A percentile compares a stretch with the other conserved stretches of the same genome.
Conservation (phyloP, 2,329 filamentous ascomycete genomes). For the Sordariomycetes sp. region DNA sequence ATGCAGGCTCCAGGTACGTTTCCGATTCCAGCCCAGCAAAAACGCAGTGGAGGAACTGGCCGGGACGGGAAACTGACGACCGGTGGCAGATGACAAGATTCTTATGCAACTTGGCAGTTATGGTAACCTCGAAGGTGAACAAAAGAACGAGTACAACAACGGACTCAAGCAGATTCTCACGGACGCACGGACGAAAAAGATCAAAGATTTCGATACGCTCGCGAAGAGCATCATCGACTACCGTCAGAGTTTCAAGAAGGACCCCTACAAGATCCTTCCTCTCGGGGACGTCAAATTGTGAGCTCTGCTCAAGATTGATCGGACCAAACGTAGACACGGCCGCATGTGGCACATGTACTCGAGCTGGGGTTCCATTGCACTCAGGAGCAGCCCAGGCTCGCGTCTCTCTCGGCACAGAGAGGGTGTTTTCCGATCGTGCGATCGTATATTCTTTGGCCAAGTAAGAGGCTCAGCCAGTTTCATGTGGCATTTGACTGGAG, state of each 20-base stretch:
- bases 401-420: too few relatives aligned
- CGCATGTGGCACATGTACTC: too few relatives aligned
- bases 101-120: constrained; percentile 62
- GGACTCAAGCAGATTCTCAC: constrained; percentile 54
- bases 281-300: constrained; percentile 35
- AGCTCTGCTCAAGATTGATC: too few relatives aligned
- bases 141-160: constrained; percentile 51
- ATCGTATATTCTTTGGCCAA: too few relatives aligned
- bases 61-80: neutral
- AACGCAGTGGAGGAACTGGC: too few relatives aligned
- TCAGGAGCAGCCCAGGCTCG: too few relatives aligned
- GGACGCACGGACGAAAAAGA: constrained; percentile 47
- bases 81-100: constrained; percentile 56
- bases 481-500: too few relatives aligned
- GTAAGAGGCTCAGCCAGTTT: too few relatives aligned
- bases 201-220: constrained; percentile 58
- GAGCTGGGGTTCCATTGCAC: too few relatives aligned
- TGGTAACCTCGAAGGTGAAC: constrained; percentile 52
- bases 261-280: constrained; percentile 53
- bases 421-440: too few relatives aligned
- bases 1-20: constrained; percentile 28
- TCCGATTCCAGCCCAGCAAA: constrained; percentile 7
- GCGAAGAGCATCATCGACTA: constrained; percentile 59
- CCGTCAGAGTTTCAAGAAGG: constrained; percentile 54
- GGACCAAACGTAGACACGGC: too few relatives aligned